Evolutionary conservation across 495 filamentous ascomycete species (phyloP), one percentile per base, ranked within the genome.

Genomic region (Aspergillus hancockii): DNA sequence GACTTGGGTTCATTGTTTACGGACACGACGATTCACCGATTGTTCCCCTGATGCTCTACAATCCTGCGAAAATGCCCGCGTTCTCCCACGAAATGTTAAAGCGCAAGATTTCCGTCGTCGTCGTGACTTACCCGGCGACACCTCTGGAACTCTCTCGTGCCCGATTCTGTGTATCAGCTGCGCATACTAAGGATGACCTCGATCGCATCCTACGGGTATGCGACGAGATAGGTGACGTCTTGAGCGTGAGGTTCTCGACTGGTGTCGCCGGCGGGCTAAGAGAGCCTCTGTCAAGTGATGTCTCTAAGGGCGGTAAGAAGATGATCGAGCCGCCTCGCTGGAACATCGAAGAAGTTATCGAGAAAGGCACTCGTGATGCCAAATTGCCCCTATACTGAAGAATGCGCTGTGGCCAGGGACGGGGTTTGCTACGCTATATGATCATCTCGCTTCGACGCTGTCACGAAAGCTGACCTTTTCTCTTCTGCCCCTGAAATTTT

Each of bases 11-110:
- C 75, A 96, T 96, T 64, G 84, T 93, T 45, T 91, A 89, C 61
- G 92, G 92, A 49, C 89, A 95, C 66, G 92, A 96, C 72, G 92
- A 96, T 71, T 93, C 90, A 3, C 92, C 92, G 47, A 95, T 96
- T 68, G 90, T 96, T 62, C 91, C 92, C 18, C 60, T 96, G 59
- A 77, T 94, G 64, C 81, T 96, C 32, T 96, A 94, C 75, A 89
- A 93, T 72, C 91, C 92, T 13, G 92, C 86, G 59, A 96, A 96
- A 75, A 92, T 96, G 74, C 85, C 91, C 8, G 91, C 91, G 36
- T 96, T 96, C 74, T 92, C 89, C 43, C 91, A 92, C 69, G 91
- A 95, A 69, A 96, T 96, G 92, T 83, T 96, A 25, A 85, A 84
- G 64, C 89, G 92, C 65, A 94, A 93, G 71, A 95, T 96, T 58